These are phyloP conservation scores for Colletotrichum viniferum DNA, from an alignment of 2,329 filamentous ascomycete genomes.

Conservation along the genomic window DNA sequence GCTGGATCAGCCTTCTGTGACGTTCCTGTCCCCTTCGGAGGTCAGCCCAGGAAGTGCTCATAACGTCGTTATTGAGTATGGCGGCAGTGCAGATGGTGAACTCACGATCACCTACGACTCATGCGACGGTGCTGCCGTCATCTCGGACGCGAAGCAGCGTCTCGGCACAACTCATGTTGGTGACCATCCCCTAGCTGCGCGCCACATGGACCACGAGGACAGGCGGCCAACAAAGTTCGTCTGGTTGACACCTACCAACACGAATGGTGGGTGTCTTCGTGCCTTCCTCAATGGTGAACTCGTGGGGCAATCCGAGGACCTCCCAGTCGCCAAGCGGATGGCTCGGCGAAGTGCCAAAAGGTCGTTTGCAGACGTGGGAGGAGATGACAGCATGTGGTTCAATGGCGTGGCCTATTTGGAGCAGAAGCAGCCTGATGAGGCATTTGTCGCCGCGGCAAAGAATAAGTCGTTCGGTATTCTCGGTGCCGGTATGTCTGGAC, in stretches of 20 bases:
- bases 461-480: conserved; percentile 35
- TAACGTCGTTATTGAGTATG: conserved; percentile 26
- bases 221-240: conserved; percentile 24
- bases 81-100: conserved; percentile 22
- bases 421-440: conserved; percentile 26
- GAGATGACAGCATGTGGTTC: conserved; percentile 26
- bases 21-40: background rate
- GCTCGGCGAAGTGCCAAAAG: background rate
- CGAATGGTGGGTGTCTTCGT: conserved; percentile 21
- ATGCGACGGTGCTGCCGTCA: conserved; percentile 9
- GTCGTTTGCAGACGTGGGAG: conserved; percentile 20
- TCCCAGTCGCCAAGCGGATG: conserved; percentile 7
- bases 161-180: conserved; percentile 27
- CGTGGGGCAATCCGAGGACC: conserved; percentile 24
- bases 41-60: conserved; percentile 18
- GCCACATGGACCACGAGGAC: conserved; percentile 20
- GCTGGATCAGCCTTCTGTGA: background rate
- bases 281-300: conserved; percentile 24
- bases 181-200: conserved; percentile 22
- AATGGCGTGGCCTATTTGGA: conserved; percentile 28
- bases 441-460: conserved; percentile 25
- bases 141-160: conserved; percentile 7
- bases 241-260: conserved; percentile 18
- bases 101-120: conserved; percentile 23
- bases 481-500: conserved; percentile 41